Percentiles rank a stretch among this genome's conserved stretches.
phyloP scores from a whole-genome alignment of 257 asterid genomes.

The Rauvolfia tetraphylla region DNA sequence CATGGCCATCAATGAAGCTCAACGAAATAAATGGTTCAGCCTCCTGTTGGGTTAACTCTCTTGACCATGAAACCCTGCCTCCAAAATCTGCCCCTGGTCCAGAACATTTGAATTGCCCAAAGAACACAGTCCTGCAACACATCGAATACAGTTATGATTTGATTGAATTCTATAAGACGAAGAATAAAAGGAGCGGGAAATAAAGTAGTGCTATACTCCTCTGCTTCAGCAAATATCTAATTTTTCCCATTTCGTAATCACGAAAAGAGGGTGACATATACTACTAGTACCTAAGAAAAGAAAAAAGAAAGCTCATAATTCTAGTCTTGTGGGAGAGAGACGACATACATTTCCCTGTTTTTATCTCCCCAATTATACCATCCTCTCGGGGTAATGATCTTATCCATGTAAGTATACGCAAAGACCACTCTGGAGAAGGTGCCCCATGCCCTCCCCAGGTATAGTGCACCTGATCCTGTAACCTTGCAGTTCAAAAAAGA shows the following conservation, averaged over 20 bases:
- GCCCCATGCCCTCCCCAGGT: constrained; percentile 97
- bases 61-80: constrained; percentile 84
- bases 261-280: too few species aligned
- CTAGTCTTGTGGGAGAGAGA: background rate
- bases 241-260: too few species aligned
- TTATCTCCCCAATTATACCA: constrained; percentile 97
- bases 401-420: constrained; percentile 89
- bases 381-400: constrained; percentile 70
- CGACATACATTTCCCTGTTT: constrained; percentile 71
- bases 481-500: constrained; percentile 78
- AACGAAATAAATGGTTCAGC: constrained; percentile 77
- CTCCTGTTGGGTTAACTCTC: constrained; percentile 75
- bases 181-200: background rate
- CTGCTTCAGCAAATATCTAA: too few species aligned
- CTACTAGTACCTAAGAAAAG: background rate
- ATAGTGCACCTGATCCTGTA: constrained; percentile 82
- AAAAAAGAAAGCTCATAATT: background rate
- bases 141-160: too few species aligned
- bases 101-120: constrained; percentile 83
- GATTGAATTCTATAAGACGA: background rate
- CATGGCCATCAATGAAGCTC: constrained; percentile 78
- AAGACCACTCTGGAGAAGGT: constrained; percentile 80
- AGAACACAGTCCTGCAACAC: constrained; percentile 76
- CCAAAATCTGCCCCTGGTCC: constrained; percentile 79
- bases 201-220: background rate